These are phyloP conservation scores for Penicillium arizonense DNA, from an alignment of 495 filamentous ascomycete species.

Conservation along the genomic window DNA sequence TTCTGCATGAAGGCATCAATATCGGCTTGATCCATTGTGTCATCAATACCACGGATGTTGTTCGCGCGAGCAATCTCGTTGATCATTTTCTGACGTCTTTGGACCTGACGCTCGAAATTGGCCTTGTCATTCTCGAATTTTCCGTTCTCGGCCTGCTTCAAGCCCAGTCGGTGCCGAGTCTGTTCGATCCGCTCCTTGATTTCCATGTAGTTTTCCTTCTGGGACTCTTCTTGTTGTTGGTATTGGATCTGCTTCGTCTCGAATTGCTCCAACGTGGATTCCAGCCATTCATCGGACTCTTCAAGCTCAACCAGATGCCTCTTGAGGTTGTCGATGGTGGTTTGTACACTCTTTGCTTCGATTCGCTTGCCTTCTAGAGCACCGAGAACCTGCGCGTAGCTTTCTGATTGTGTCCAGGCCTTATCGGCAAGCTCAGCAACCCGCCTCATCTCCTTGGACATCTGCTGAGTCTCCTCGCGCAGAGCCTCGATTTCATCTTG, in stretches of 20 bases:
- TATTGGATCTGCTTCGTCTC: conserved; percentile 67
- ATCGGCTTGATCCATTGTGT: conserved; percentile 68
- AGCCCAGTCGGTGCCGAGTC: conserved; percentile 54
- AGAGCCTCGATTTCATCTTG: conserved; percentile 71
- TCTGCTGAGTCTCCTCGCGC: conserved; percentile 52
- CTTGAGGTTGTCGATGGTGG: conserved; percentile 67
- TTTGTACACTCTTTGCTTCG: conserved; percentile 58
- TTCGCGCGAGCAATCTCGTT: conserved; percentile 76
- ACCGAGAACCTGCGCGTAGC: conserved; percentile 63
- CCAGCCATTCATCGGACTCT: conserved; percentile 77
- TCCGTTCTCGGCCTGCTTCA: conserved; percentile 80
- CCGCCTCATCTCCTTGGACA: conserved; percentile 55
- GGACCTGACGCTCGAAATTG: conserved; percentile 77
- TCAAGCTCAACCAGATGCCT: conserved; percentile 68
- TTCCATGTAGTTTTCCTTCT: conserved; percentile 59
- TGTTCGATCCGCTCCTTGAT: conserved; percentile 62
- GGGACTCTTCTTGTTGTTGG: conserved; percentile 58
- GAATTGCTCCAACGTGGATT: conserved; percentile 76
- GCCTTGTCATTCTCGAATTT: conserved; percentile 82
- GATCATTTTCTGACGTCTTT: conserved; percentile 66
- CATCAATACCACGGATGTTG: conserved; percentile 80
- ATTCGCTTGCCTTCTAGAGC: conserved; percentile 73
- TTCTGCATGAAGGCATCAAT: conserved; percentile 76
- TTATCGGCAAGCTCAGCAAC: conserved; percentile 55
- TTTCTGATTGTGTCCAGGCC: conserved; percentile 58